Base-by-base conservation (phyloP, 495 filamentous ascomycete genomes). In the Penicillium parvum region DNA sequence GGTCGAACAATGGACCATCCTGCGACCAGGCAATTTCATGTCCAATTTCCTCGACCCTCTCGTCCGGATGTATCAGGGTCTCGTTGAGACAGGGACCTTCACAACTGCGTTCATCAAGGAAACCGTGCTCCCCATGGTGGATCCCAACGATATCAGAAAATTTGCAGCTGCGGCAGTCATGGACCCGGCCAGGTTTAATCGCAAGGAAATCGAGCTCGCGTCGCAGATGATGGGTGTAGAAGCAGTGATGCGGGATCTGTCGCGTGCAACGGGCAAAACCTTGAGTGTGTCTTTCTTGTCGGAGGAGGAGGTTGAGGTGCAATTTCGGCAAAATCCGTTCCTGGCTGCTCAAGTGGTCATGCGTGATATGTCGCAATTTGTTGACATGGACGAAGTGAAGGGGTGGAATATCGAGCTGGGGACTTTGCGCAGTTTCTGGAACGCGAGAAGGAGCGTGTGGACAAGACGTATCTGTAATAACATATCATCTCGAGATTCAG, bases 21-120 rank as follows among this genome's bases (percentile, higher is more conserved):
- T 76, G 6, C 61, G 66, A 7, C 68, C 69, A 1, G 71, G 62
- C 3, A 66, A 62, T 29, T 78, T 76, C 61, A 77, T 77, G 74
- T 55, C 63, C 4, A 78, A 78, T 37, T 69, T 66, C 46, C 44
- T 75, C 3, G 19, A 32, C 0, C 68, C 69, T 5, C 50, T 64
- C 14, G 58, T 62, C 0, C 19, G 26, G 4, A 60, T 71, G 57
- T 73, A 66, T 29, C 53, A 62, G 1, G 66, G 63, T 3, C 44
- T 74, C 1, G 50, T 45, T 3, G 60, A 65, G 27, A 64, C 46
- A 4, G 63, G 67, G 8, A 46, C 43, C n/a, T 68, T 64, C 18
- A 52, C 51, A 0, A 65, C 57, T 11, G 57, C 65, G 7, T 63
- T 58, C 18, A 44, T 45, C 0, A 44, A 42, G 0, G 65, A 68